Percentiles rank a stretch among this genome's conserved stretches.
phyloP scores from a whole-genome alignment of 2,329 filamentous ascomycete species.

The Aspergillus neotritici region DNA sequence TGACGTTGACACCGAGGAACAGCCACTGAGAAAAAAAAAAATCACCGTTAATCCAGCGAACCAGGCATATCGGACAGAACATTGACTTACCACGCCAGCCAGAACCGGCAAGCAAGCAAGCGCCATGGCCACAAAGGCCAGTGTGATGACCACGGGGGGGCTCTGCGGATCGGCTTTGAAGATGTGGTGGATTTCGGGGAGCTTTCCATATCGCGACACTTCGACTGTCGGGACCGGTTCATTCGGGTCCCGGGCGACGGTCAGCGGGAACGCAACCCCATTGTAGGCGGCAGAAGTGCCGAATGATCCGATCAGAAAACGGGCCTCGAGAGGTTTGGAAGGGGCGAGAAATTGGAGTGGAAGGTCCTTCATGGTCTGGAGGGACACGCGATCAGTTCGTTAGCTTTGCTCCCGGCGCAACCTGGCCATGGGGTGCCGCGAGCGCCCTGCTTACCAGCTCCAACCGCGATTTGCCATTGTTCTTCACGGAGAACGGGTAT shows the following conservation, averaged over 20 bases:
- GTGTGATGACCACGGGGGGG: slow-evolving; percentile 71
- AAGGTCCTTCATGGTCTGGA: slow-evolving; percentile 79
- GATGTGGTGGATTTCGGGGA: slow-evolving; percentile 80
- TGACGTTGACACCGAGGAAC: slow-evolving; percentile 73
- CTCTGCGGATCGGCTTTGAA: slow-evolving; percentile 76
- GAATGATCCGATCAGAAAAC: slow-evolving; percentile 79
- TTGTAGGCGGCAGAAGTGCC: slow-evolving; percentile 65
- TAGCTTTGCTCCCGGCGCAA: background rate
- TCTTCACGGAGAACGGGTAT: slow-evolving; percentile 77
- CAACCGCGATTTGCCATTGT: slow-evolving; percentile 77
- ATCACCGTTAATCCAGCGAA: slow-evolving; percentile 6
- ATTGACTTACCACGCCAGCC: slow-evolving; percentile 58
- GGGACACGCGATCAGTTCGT: background rate
- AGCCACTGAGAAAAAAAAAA: slow-evolving; percentile 58
- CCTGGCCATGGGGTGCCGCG: background rate
- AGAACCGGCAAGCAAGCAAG: slow-evolving; percentile 68
- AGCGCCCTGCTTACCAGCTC: slow-evolving; percentile 64
- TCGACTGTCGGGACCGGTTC: slow-evolving; percentile 56
- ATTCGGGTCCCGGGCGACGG: slow-evolving; percentile 59
- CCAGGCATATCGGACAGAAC: background rate
- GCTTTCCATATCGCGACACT: slow-evolving; percentile 76
- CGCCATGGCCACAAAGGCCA: slow-evolving; percentile 70
- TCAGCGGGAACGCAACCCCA: slow-evolving; percentile 66
- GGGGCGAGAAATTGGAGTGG: slow-evolving; percentile 72
- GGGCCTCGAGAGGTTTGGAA: slow-evolving; percentile 65